Evolutionary conservation across 108 stramenopile species (phyloP).

Genomic region (Seminavis robusta): DNA sequence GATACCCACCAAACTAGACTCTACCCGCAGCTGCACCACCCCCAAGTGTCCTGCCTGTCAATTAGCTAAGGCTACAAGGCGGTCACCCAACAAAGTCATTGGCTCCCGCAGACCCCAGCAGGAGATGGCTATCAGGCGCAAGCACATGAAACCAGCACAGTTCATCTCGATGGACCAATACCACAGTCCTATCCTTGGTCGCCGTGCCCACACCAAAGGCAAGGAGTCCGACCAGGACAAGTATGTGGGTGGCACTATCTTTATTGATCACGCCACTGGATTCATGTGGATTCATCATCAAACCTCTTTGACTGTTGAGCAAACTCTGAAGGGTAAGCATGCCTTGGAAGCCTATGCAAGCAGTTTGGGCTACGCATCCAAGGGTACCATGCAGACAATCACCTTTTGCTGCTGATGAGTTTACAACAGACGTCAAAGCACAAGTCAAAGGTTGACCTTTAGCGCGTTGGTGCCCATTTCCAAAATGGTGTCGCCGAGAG

Average conservation of each 20-base stretch:
- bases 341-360: too few relatives aligned
- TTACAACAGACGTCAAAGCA: not conserved
- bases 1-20: not conserved
- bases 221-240: constrained; percentile 11
- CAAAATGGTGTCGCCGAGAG: constrained; percentile 47
- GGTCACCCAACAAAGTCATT: not conserved
- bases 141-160: constrained; percentile 30
- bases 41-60: not conserved
- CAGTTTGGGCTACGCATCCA: constrained; percentile 17
- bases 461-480: constrained; percentile 37
- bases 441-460: constrained; percentile 9
- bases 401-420: constrained; percentile 13
- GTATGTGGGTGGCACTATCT: constrained; percentile 38
- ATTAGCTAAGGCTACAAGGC: not conserved
- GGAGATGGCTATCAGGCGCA: not conserved
- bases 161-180: constrained; percentile 41
- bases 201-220: constrained; percentile 28
- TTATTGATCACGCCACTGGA: constrained; percentile 35
- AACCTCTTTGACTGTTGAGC: constrained; percentile 15
- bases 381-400: constrained; percentile 27
- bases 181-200: constrained; percentile 21
- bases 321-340: constrained; percentile 36
- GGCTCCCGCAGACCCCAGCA: not conserved
- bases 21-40: not conserved
- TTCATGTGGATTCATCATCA: constrained; percentile 19